Base-by-base conservation (phyloP, 805 yeast species). In the Metschnikowia henanensis region DNA sequence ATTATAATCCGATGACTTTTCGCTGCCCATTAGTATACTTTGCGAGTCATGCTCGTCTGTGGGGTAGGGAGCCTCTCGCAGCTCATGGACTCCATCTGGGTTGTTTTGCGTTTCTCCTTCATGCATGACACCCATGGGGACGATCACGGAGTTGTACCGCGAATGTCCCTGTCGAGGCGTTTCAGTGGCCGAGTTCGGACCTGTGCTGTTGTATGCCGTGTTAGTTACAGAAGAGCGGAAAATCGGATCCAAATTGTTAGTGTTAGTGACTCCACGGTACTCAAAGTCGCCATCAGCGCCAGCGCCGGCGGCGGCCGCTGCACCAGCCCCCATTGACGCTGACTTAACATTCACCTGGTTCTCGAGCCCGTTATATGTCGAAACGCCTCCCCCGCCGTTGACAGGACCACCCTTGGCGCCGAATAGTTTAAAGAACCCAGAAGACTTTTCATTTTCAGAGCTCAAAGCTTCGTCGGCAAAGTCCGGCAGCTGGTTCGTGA, bases 401-500 rank as follows among this genome's bases (percentile, higher is more conserved):
- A 44, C 39, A 15, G 53, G 25, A 1, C 53, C 41, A 16, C 49
- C 52, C 38, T 55, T 59, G 21, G 65, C 51, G 4, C 70, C 66
- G 37, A 65, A 65, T 8, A 66, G 31, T 45, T 60, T 61, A 38
- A 53, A 54, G 56, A 66, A 62, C 2, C 69, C 68, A 28, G 48
- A 35, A 7, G 37, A 18, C 41, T 52, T 46, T 29, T 51, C 59
- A 18, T 47, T 51, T 23, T 56, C 59, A 13, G 46, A 57, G 31
- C 50, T 53, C 29, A 49, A 42, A n/a, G 51, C 46, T 32, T 60
- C 62, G 40, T 68, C 69, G 34, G 68, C 68, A 51, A 71, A 71
- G 49, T 71, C 75, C 3, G 76, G 76, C 29, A 68, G 65, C 48
- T 68, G 75, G 56, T 71, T 71, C 33, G 68, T 65, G 28, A 67